phyloP scores from a whole-genome alignment of 2,329 filamentous ascomycete species.

The Fusarium buxicola region DNA sequence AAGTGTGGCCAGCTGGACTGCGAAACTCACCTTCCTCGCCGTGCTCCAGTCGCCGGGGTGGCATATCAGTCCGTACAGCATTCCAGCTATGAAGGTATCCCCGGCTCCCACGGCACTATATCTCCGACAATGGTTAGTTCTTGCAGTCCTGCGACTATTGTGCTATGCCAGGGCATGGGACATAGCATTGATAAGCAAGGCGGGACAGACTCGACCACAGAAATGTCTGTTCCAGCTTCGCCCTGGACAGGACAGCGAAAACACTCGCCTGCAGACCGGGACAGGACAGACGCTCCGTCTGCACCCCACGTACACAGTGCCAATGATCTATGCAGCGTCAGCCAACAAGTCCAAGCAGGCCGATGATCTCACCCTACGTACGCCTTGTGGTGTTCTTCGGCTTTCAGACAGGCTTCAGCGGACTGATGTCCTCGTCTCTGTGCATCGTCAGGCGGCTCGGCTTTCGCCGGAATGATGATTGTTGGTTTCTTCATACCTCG shows the following conservation, averaged over 20 bases:
- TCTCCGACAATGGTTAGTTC: conserved; percentile 39
- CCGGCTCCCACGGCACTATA: conserved; percentile 77
- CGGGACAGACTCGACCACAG: conserved; percentile 69
- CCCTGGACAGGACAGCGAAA: conserved; percentile 56
- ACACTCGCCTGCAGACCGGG: conserved; percentile 45
- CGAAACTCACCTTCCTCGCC: conserved; percentile 65
- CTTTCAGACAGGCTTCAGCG: conserved; percentile 63
- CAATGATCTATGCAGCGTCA: conserved; percentile 54
- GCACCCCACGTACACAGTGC: conserved; percentile 71
- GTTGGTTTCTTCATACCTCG: conserved; percentile 59
- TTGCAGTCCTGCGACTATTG: conserved; percentile 27
- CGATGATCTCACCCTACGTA: conserved; percentile 58
- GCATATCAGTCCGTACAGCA: conserved; percentile 71
- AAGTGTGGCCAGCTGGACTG: conserved; percentile 73
- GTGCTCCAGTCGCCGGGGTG: conserved; percentile 62
- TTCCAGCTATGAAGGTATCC: conserved; percentile 80
- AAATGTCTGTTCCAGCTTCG: conserved; percentile 51
- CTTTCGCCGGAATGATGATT: conserved; percentile 12
- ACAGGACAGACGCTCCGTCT: conserved; percentile 56
- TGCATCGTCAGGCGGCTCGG: conserved; percentile 30
- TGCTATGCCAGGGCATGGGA: conserved; percentile 22
- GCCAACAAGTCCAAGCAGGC: conserved; percentile 24
- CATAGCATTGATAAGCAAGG: conserved; percentile 10
- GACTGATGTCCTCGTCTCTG: conserved; percentile 56
- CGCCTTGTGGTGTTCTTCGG: conserved; percentile 58